Evolutionary conservation across 352 stramenopile genomes (phyloP).

Genomic region (Vaucheria bursata): DNA sequence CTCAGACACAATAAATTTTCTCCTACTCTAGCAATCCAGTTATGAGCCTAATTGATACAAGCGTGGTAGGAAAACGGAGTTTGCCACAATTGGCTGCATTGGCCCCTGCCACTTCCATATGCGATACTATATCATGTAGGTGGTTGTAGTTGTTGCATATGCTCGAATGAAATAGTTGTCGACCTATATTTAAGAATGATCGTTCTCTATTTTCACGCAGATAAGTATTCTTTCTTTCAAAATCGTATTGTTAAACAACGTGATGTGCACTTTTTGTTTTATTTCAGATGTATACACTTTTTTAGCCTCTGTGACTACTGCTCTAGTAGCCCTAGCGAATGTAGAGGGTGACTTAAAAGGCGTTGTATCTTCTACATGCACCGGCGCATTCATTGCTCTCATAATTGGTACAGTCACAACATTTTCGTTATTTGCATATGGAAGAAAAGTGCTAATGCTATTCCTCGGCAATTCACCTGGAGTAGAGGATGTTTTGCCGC

Average conservation of each 20-base stretch:
- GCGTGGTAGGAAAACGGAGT: conserved; percentile 19
- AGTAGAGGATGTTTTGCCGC: conserved; percentile 13
- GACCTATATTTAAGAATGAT: too few relatives aligned
- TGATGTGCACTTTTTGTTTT: too few relatives aligned
- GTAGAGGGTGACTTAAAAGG: background rate
- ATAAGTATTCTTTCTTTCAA: too few relatives aligned
- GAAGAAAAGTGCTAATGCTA: conserved; percentile 12
- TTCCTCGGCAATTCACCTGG: background rate
- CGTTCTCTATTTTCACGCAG: too few relatives aligned
- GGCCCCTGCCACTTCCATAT: conserved; percentile 27
- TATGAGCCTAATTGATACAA: conserved; percentile 31
- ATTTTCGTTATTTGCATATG: background rate
- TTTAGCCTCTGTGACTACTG: background rate
- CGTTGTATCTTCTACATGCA: conserved; percentile 3
- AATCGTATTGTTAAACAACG: too few relatives aligned
- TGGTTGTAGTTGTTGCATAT: too few relatives aligned
- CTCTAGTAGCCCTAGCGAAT: background rate
- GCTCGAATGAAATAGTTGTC: too few relatives aligned
- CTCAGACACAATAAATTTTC: background rate
- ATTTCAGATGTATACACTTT: background rate
- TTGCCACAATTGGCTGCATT: conserved; percentile 25
- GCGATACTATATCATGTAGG: conserved; percentile 30
- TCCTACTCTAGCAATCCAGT: conserved; percentile 15
- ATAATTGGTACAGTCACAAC: background rate
- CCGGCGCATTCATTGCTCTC: conserved; percentile 12